Base-by-base conservation (phyloP, 805 yeast genomes). In the Saccharomycodes ludwigii region DNA sequence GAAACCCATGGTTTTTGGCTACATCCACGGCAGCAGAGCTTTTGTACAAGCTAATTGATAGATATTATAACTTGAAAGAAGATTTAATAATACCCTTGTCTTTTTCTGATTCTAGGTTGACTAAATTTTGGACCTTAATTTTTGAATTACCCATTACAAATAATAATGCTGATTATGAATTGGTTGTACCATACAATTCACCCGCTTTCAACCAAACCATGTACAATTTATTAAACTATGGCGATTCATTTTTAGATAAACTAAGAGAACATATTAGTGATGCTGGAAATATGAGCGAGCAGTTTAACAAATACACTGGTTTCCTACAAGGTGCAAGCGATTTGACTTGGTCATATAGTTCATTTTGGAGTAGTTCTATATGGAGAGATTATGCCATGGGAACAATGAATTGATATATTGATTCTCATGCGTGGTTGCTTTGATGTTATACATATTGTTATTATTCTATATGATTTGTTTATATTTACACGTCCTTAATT, bases 1-100 rank as follows among this genome's bases (percentile, higher is more conserved):
- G 95, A 3, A 85, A 86, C 47, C 96, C 97, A 5, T 86, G 96
- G 97, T 84, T 85, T 48, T 68, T 86, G 36, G 60, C 81, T 3
- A 80, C 88, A 1, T 70, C 79, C 1, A 62, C 79, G 3, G 83
- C 82, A 2, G 60, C 82, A 4, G 82, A 77, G 48, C 42, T 76
- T 12, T 48, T 78, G 26, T 77, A 67, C 52, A 71, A 68, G 45
- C 48, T 70, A 36, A 60, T 78, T 18, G 58, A 58, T 48, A 66
- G 66, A 39, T 51, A 66, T 24, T 55, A 60, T 40, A 42, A 42
- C 6, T 39, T 50, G 13, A 43, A 59, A 29, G 38, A 57, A 18
- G 75, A 73, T 47, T 50, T 78, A 27, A 45, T 63, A 1, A 58
- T 73, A 11, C 48, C 48, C 7, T 18, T 40, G 24, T 16, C 10